Evolutionary conservation across 2,329 filamentous ascomycete species (phyloP), one percentile per base, ranked within the genome.

Genomic region (Sporothrix sp.): DNA sequence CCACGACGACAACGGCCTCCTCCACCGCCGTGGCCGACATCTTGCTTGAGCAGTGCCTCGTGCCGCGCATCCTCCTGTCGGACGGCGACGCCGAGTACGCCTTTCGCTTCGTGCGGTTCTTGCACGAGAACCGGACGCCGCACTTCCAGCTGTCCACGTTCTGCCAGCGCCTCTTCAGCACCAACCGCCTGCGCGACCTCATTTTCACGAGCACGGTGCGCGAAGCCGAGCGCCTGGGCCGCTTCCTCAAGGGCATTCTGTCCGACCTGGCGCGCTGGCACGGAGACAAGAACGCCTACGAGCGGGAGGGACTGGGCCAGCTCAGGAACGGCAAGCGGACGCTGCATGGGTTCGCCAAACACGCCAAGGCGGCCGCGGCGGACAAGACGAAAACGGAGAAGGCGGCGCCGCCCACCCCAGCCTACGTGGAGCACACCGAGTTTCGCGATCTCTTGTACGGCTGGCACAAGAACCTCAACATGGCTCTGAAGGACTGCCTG

Each of bases 191-290:
- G 16, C 81, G 86, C 2, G 77, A 84, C 8, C 76, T 96, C 46
- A 88, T 98, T 51, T 96, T 95, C 64, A 82, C 85, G 43, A 94
- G 86, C 63, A 95, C 90, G 0, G 84, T 91, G 21, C 84, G 88
- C 50, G 94, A 98, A 66, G 87, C 89, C 0, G 87, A 95, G 64
- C 88, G 95, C 58, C 71, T 98, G n/a, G 93, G 89, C 11, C 85
- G 87, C 21, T 97, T 98, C 65, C 69, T 98, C 50, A 87, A 84
- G 61, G 82, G 91, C 54, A 72, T 93, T 2, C 70, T 98, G 10
- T 79, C 82, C 53, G 88, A 96, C 57, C 73, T 98, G 16, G 77
- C 82, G 7, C 72, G 75, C 47, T 98, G 94, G 93, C 93, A 97
- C 65, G 77, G 78, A 21, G 84, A 88, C 62, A 83, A 84, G 60